Evolutionary conservation across 192 early-diverging fungal species (phyloP).

Genomic region (Geranomyces variabilis): DNA sequence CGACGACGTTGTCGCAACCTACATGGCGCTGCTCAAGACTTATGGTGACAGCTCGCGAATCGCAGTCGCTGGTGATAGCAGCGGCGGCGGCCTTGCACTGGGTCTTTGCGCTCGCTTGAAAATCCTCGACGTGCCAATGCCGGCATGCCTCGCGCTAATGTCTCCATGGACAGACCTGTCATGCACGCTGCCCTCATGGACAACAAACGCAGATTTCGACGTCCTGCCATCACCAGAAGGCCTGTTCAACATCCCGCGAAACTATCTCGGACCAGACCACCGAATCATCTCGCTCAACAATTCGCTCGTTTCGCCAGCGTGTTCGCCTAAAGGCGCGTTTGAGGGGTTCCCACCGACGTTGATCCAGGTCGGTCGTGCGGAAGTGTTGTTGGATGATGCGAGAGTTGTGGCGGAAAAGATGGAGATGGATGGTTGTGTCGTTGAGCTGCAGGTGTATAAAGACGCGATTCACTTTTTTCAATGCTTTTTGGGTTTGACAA

Average conservation of each 20-base stretch:
- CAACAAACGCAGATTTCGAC: background rate
- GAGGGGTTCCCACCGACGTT: background rate
- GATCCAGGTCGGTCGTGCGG: background rate
- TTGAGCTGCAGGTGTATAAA: background rate
- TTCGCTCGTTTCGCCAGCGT: background rate
- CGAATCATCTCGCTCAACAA: background rate
- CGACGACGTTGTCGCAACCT: slow-evolving; percentile 4
- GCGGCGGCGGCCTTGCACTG: background rate
- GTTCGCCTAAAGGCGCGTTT: background rate
- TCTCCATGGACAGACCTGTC: background rate
- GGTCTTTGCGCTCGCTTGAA: background rate
- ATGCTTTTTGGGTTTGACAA: background rate
- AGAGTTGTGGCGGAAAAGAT: background rate
- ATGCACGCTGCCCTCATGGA: background rate
- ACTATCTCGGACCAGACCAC: background rate
- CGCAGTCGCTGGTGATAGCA: background rate
- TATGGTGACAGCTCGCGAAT: background rate
- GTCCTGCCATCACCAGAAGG: background rate
- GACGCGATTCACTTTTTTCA: background rate
- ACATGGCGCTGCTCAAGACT: background rate
- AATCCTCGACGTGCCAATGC: background rate
- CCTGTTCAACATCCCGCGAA: slow-evolving; percentile 1
- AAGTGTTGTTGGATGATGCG: background rate
- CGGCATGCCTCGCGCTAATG: background rate
- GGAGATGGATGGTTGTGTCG: slow-evolving; percentile 3